Evolutionary conservation across 1,284 basidiomycete species (phyloP).

Genomic region (Chalciporus sp.): DNA sequence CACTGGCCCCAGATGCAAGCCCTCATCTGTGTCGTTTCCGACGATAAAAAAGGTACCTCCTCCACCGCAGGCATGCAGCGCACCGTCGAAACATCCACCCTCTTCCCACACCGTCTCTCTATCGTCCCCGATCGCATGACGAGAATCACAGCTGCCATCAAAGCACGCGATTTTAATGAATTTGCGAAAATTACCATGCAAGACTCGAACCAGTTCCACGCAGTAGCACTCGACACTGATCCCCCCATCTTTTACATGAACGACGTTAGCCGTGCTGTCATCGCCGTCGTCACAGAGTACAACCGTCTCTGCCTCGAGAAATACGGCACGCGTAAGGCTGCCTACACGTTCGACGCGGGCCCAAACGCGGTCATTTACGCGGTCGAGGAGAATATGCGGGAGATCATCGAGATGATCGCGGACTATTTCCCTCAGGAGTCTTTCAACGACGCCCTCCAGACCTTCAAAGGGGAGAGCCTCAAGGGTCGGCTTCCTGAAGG

Average conservation of each 20-base stretch:
- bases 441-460: constrained; percentile 76
- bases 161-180: constrained; percentile 78
- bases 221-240: constrained; percentile 93
- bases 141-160: constrained; percentile 82
- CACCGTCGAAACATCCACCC: constrained; percentile 89
- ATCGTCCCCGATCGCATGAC: constrained; percentile 91
- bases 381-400: constrained; percentile 73
- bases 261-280: constrained; percentile 88
- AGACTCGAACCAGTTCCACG: constrained; percentile 99
- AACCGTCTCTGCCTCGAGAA: constrained; percentile 78
- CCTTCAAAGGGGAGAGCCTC: constrained; percentile 52
- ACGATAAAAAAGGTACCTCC: constrained; percentile 96
- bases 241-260: constrained; percentile 99
- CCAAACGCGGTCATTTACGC: constrained; percentile 99
- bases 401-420: constrained; percentile 76
- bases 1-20: constrained; percentile 98
- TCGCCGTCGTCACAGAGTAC: constrained; percentile 88
- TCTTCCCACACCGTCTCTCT: constrained; percentile 92
- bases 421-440: constrained; percentile 83
- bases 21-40: constrained; percentile 95
- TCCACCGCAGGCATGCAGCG: constrained; percentile 97
- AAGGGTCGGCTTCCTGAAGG: constrained; percentile 57
- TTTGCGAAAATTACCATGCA: constrained; percentile 95
- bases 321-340: constrained; percentile 75
- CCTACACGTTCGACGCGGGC: constrained; percentile 98